Conservation (phyloP, 2,329 filamentous ascomycete genomes). For the Ascochyta koolunga region DNA sequence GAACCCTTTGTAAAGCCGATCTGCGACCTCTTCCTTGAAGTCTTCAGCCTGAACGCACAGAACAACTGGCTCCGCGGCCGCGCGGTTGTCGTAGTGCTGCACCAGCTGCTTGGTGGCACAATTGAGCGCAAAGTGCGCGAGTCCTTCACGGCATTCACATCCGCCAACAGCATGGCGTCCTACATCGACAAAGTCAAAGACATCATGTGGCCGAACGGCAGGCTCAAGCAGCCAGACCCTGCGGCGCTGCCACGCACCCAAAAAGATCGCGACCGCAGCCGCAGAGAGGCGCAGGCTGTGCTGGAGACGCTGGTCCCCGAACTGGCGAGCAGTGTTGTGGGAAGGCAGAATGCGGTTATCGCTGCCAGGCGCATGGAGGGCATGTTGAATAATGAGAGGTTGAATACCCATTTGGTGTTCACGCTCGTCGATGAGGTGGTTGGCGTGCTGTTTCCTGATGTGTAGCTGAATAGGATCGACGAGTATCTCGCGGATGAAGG, state of each 20-base stretch:
- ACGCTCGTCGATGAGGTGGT: conserved; percentile 57
- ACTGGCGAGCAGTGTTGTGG: conserved; percentile 89
- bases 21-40: conserved; percentile 94
- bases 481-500: no score
- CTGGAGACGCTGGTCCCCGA: conserved; percentile 90
- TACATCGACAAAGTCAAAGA: conserved; percentile 78
- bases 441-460: conserved; percentile 51
- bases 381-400: conserved; percentile 84
- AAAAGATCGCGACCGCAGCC: conserved; percentile 77
- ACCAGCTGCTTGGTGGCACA: conserved; percentile 92
- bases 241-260: conserved; percentile 62
- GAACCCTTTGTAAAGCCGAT: conserved; percentile 98
- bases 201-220: conserved; percentile 80
- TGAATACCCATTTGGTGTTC: conserved; percentile 69
- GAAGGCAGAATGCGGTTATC: conserved; percentile 86
- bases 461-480: background rate
- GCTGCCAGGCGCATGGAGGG: conserved; percentile 89
- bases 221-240: conserved; percentile 50
- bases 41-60: conserved; percentile 91
- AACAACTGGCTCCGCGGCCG: conserved; percentile 97
- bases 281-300: conserved; percentile 87
- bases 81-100: conserved; percentile 93
- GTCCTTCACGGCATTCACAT: conserved; percentile 72
- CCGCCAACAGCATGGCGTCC: conserved; percentile 78
- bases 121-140: conserved; percentile 96